These are phyloP conservation scores for Xylaria arbuscula DNA, from an alignment of 2,329 filamentous ascomycete species.

Conservation along the genomic window DNA sequence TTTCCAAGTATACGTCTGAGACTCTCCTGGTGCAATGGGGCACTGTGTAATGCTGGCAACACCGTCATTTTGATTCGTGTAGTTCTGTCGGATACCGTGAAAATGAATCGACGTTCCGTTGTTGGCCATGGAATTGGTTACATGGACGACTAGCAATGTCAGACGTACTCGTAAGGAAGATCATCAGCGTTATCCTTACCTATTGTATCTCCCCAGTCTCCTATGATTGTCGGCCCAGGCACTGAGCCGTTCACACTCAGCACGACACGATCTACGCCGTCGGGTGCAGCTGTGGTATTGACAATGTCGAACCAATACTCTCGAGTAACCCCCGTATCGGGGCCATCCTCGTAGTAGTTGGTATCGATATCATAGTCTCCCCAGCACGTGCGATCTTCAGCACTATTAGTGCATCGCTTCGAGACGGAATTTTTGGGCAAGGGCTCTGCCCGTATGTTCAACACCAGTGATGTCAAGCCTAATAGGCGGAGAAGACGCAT, in stretches of 20 bases:
- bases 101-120: conserved; percentile 73
- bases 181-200: conserved; percentile 16
- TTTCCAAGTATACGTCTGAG: conserved; percentile 67
- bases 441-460: conserved; percentile 6
- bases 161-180: background rate
- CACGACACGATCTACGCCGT: conserved; percentile 52
- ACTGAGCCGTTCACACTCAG: conserved; percentile 55
- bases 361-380: conserved; percentile 36
- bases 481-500: conserved; percentile 10
- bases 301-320: conserved; percentile 53
- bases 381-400: conserved; percentile 31
- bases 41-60: conserved; percentile 63
- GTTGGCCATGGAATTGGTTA: conserved; percentile 61
- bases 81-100: conserved; percentile 69
- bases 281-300: conserved; percentile 51
- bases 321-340: conserved; percentile 35
- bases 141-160: conserved; percentile 54
- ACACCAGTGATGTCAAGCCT: conserved; percentile 2
- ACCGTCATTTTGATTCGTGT: conserved; percentile 67
- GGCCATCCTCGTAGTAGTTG: conserved; percentile 30
- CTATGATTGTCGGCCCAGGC: conserved; percentile 52
- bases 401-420: conserved; percentile 27
- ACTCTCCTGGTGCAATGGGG: conserved; percentile 61
- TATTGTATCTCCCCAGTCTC: conserved; percentile 63
- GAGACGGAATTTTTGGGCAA: background rate